A percentile compares a stretch with the other conserved stretches of the same genome.
These are phyloP conservation scores for Sicyos baderoa DNA, from an alignment of 306 rosid genomes.

Conservation along the genomic window DNA sequence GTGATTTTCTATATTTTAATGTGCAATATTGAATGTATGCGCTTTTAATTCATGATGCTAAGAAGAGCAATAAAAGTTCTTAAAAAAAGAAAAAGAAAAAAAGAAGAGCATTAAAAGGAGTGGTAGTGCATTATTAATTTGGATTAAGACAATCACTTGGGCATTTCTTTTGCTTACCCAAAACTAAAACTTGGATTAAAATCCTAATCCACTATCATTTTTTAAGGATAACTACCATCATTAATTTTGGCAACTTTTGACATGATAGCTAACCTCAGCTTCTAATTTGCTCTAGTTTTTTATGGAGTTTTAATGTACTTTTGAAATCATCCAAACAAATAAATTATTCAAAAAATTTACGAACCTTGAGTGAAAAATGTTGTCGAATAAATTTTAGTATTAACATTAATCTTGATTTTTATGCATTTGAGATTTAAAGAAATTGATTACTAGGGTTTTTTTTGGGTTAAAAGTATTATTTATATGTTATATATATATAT, in stretches of 20 bases:
- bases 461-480: not conserved
- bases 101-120: not conserved
- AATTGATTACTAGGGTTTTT: not conserved
- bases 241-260: slow-evolving; percentile 4
- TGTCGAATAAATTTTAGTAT: not conserved
- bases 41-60: not conserved
- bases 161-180: not conserved
- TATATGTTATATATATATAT: not conserved
- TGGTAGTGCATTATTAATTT: slow-evolving; percentile 11
- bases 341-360: not conserved
- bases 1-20: not conserved
- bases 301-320: not conserved
- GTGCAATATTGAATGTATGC: not conserved
- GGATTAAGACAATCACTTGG: slow-evolving; percentile 16
- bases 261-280: slow-evolving; percentile 1
- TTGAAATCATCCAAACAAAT: not conserved
- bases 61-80: not conserved
- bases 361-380: not conserved
- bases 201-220: not conserved
- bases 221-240: slow-evolving; percentile 5
- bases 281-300: not conserved
- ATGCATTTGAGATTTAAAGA: not conserved
- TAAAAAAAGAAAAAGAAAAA: too few relatives aligned
- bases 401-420: not conserved
- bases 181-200: slow-evolving; percentile 11